A percentile compares a stretch with the other conserved stretches of the same genome.
Evolutionary conservation across 305 asterid genomes (phyloP).

Genomic region (Plantago coronopus): DNA sequence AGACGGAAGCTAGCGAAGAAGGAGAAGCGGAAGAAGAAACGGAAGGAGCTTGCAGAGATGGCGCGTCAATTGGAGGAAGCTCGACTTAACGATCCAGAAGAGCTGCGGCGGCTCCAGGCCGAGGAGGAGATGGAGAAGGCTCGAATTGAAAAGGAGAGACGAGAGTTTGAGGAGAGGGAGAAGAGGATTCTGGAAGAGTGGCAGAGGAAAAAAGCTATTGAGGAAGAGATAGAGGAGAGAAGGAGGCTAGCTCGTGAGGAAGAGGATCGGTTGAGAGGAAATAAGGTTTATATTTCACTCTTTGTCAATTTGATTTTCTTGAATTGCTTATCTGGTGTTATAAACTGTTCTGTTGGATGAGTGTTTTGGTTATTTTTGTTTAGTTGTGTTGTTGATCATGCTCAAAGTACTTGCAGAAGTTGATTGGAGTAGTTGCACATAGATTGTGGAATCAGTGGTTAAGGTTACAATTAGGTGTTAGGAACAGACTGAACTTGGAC

Average conservation of each 20-base stretch:
- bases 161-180: conserved; percentile 81
- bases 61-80: conserved; percentile 68
- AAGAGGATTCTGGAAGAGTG: conserved; percentile 62
- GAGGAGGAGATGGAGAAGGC: conserved; percentile 75
- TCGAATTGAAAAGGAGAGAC: conserved; percentile 59
- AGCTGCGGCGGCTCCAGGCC: conserved; percentile 56
- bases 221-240: conserved; percentile 55
- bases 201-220: conserved; percentile 48
- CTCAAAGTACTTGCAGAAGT: no score
- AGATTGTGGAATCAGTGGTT: no score
- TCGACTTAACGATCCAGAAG: conserved; percentile 67
- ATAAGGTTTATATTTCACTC: conserved; percentile 30
- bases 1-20: conserved; percentile 75
- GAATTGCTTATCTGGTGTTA: neutral
- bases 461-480: no score
- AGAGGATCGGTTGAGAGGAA: conserved; percentile 38
- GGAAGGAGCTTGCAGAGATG: conserved; percentile 74
- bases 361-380: no score
- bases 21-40: conserved; percentile 83
- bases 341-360: neutral
- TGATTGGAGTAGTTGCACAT: no score
- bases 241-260: conserved; percentile 44
- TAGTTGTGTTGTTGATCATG: no score
- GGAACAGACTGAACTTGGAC: no score
- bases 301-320: neutral